phyloP scores from a whole-genome alignment of 78 protist species.

The Dictyostelium purpureum region DNA sequence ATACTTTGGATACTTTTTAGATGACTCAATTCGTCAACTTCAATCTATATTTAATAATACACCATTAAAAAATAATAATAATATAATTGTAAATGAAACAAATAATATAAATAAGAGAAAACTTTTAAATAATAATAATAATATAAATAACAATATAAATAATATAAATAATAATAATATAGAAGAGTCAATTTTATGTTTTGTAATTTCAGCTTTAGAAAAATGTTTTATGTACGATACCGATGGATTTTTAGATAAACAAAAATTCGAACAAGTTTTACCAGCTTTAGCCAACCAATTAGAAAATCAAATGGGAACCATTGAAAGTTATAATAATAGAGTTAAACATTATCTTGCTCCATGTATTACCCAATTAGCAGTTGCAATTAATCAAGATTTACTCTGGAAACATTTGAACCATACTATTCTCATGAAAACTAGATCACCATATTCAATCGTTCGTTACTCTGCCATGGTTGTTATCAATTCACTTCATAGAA shows the following conservation, averaged over 20 bases:
- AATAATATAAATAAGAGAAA: constrained; percentile 41
- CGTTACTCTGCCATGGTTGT: constrained; percentile 59
- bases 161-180: neutral
- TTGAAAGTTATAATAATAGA: neutral
- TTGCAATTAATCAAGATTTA: constrained; percentile 68
- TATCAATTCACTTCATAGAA: constrained; percentile 65
- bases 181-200: constrained; percentile 21
- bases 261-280: constrained; percentile 51
- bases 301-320: constrained; percentile 69
- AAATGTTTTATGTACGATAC: constrained; percentile 58
- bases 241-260: constrained; percentile 55
- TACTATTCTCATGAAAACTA: constrained; percentile 77
- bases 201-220: constrained; percentile 47
- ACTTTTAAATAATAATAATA: neutral
- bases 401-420: constrained; percentile 85
- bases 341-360: constrained; percentile 28
- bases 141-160: neutral
- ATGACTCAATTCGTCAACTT: constrained; percentile 40
- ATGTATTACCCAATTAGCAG: constrained; percentile 81
- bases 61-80: constrained; percentile 6
- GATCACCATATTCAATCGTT: constrained; percentile 46
- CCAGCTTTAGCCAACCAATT: constrained; percentile 78
- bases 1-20: constrained; percentile 47
- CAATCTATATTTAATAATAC: neutral
- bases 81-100: too few species aligned